phyloP scores from a whole-genome alignment of 2,329 filamentous ascomycete genomes.

The Nigrospora sphaerica region DNA sequence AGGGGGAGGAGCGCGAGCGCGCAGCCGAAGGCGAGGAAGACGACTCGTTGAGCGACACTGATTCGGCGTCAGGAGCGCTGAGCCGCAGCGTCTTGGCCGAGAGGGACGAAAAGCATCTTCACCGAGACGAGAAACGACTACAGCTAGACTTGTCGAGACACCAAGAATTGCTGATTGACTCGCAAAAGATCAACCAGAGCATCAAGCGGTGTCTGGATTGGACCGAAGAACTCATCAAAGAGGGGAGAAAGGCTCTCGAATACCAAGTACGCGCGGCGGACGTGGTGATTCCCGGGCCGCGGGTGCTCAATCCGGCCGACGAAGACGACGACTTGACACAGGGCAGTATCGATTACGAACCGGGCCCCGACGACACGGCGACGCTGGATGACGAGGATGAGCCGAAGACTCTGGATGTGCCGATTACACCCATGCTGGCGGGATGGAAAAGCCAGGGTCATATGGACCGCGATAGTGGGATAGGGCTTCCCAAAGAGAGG shows the following conservation, averaged over 20 bases:
- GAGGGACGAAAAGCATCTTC: constrained; percentile 47
- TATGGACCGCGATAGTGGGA: not conserved
- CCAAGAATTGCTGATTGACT: constrained; percentile 79
- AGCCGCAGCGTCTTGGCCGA: constrained; percentile 32
- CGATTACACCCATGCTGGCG: not conserved
- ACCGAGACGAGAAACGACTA: constrained; percentile 75
- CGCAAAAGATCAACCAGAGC: constrained; percentile 92
- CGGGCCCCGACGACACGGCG: not conserved
- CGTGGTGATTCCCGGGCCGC: constrained; percentile 65
- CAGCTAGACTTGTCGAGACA: constrained; percentile 82
- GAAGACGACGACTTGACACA: constrained; percentile 39
- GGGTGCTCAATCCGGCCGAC: constrained; percentile 64
- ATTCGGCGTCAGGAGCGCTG: constrained; percentile 28
- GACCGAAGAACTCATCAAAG: constrained; percentile 84
- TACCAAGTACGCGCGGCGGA: constrained; percentile 77
- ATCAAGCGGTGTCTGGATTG: constrained; percentile 82
- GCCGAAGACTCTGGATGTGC: not conserved
- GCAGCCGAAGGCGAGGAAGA: constrained; percentile 41
- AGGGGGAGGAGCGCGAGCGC: constrained; percentile 28
- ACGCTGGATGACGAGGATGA: constrained; percentile 53
- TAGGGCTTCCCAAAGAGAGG: not conserved
- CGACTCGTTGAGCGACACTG: constrained; percentile 38
- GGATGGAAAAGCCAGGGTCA: not conserved
- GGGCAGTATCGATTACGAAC: constrained; percentile 4
- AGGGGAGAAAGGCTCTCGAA: constrained; percentile 79